Percentiles rank a stretch among this genome's conserved stretches.
phyloP scores from a whole-genome alignment of 1,284 basidiomycete genomes.

The Austroboletus niveus region DNA sequence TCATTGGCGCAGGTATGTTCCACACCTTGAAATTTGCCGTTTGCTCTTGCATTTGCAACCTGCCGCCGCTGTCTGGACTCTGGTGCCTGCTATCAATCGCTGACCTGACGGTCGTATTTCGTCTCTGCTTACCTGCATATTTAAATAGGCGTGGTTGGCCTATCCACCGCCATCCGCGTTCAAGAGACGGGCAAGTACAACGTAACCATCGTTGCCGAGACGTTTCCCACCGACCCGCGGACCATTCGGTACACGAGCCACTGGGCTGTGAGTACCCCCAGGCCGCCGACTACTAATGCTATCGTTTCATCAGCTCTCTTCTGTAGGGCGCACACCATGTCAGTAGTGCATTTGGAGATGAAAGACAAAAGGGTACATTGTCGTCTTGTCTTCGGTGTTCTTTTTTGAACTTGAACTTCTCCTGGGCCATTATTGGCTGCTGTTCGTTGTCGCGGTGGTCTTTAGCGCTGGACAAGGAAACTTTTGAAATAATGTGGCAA shows the following conservation, averaged over 20 bases:
- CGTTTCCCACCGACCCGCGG: slow-evolving; percentile 65
- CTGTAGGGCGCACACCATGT: slow-evolving; percentile 68
- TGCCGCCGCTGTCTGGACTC: background rate
- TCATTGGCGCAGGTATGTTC: slow-evolving; percentile 38
- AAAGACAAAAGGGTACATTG: slow-evolving; percentile 47
- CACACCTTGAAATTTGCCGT: background rate
- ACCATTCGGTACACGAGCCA: slow-evolving; percentile 68
- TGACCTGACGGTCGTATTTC: background rate
- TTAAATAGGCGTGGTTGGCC: slow-evolving; percentile 58
- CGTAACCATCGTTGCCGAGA: slow-evolving; percentile 67
- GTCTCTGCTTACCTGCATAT: background rate
- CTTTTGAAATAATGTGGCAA: slow-evolving; percentile 70
- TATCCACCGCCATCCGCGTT: slow-evolving; percentile 66
- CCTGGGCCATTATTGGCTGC: too few relatives aligned
- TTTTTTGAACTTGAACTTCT: too few relatives aligned
- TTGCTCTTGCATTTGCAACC: background rate
- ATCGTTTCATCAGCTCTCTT: background rate
- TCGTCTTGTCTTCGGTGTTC: background rate
- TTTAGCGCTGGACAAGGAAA: slow-evolving; percentile 67
- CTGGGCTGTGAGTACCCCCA: slow-evolving; percentile 61
- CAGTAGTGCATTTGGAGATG: slow-evolving; percentile 48
- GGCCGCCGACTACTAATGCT: background rate
- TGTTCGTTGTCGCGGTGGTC: background rate
- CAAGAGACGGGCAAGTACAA: slow-evolving; percentile 56
- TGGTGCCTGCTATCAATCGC: background rate